phyloP scores from a whole-genome alignment of 768 basidiomycete genomes.

The Mycena metata region DNA sequence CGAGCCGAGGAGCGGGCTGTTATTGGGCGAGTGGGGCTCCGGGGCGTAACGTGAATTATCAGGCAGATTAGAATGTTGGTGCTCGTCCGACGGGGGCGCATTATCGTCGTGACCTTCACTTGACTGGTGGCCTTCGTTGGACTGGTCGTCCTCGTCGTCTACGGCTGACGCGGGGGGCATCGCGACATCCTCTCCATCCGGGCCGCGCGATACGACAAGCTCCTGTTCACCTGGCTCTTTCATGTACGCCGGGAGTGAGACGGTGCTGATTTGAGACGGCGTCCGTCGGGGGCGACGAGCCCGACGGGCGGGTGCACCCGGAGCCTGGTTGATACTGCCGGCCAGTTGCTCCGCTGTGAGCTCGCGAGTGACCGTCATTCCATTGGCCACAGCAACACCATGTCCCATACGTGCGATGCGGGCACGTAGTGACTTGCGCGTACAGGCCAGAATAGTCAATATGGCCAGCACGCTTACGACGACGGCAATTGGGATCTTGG shows the following conservation, averaged over 20 bases:
- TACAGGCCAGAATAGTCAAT: constrained; percentile 39
- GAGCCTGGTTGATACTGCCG: constrained; percentile 54
- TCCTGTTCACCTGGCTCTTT: constrained; percentile 90
- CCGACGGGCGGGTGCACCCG: constrained; percentile 39
- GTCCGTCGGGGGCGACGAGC: constrained; percentile 67
- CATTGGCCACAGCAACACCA: constrained; percentile 30
- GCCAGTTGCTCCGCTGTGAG: constrained; percentile 72
- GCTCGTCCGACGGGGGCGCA: constrained; percentile 30
- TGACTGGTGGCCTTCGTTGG: constrained; percentile 19
- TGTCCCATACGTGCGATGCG: constrained; percentile 29
- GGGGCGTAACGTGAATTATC: constrained; percentile 56
- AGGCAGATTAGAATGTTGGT: neutral
- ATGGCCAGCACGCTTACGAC: constrained; percentile 46
- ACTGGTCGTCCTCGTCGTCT: constrained; percentile 33
- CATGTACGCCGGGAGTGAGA: constrained; percentile 82
- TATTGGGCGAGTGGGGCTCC: constrained; percentile 55
- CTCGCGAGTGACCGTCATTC: constrained; percentile 45
- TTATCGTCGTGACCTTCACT: constrained; percentile 23
- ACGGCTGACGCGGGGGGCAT: constrained; percentile 58
- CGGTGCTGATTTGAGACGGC: constrained; percentile 85
- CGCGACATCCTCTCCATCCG: constrained; percentile 67
- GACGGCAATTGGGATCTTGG: constrained; percentile 47
- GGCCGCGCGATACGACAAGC: constrained; percentile 73
- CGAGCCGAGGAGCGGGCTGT: constrained; percentile 57
- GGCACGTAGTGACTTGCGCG: constrained; percentile 38